These are phyloP conservation scores for Solanum hybrid DNA, from an alignment of 305 asterid species.

Conservation along the genomic window DNA sequence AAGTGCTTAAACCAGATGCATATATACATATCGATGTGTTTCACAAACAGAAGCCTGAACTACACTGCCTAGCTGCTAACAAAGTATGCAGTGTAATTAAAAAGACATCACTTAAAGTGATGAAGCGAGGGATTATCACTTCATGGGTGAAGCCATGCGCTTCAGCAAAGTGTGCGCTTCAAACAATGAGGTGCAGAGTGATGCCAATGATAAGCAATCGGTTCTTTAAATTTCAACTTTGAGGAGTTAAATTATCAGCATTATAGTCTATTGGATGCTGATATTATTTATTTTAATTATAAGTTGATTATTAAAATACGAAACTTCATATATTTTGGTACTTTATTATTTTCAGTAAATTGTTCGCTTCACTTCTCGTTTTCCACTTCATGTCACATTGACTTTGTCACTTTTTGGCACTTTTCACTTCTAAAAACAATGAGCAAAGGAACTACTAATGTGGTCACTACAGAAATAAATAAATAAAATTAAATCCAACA, in stretches of 20 bases:
- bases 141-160: not conserved
- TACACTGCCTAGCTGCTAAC: not conserved
- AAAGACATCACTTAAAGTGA: not conserved
- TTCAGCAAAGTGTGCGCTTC: not conserved
- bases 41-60: not conserved
- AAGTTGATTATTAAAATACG: not conserved
- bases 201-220: not conserved
- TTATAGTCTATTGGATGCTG: not conserved
- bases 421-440: not conserved
- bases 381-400: not conserved
- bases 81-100: not conserved
- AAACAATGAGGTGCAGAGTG: not conserved
- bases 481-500: not conserved
- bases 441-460: not conserved
- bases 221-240: not conserved
- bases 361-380: not conserved
- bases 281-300: not conserved
- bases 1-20: not conserved
- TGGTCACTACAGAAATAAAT: not conserved
- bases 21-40: not conserved
- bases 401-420: not conserved
- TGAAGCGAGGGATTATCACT: not conserved
- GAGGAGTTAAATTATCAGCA: not conserved
- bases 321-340: not conserved
- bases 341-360: not conserved